These are phyloP conservation scores for Gonapodya sp. DNA, from an alignment of 192 early-diverging fungal genomes.

Conservation along the genomic window DNA sequence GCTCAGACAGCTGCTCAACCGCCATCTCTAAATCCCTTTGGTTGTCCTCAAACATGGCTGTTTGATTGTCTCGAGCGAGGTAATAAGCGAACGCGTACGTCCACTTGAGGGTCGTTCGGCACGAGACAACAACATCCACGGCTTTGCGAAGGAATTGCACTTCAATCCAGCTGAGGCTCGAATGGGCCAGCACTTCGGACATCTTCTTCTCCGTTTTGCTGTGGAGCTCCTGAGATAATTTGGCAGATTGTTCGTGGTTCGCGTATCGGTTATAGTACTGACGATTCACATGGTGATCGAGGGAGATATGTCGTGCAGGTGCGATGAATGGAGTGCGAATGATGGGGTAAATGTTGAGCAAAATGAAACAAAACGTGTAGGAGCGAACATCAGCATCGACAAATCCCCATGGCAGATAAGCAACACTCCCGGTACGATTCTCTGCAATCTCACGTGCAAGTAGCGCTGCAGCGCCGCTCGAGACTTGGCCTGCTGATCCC, in stretches of 20 bases:
- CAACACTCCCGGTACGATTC: not conserved
- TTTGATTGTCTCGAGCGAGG: conserved; percentile 72
- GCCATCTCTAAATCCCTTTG: conserved; percentile 98
- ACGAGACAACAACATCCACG: conserved; percentile 76
- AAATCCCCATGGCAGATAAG: too few species aligned
- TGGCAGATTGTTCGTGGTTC: conserved; percentile 94
- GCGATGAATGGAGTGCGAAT: not conserved
- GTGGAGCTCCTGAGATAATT: conserved; percentile 68
- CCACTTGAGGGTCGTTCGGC: conserved; percentile 93
- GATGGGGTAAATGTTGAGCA: conserved; percentile 12
- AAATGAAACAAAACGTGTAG: not conserved
- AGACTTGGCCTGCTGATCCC: conserved; percentile 80
- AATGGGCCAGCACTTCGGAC: conserved; percentile 87
- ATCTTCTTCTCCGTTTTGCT: conserved; percentile 87
- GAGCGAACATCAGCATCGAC: not conserved
- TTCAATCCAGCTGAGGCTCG: conserved; percentile 93
- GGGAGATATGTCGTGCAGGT: too few species aligned
- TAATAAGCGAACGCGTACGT: conserved; percentile 97
- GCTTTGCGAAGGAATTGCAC: conserved; percentile 93
- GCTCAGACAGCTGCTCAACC: conserved; percentile 82
- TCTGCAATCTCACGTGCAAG: conserved; percentile 62
- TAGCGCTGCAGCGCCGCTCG: conserved; percentile 83
- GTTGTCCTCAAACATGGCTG: conserved; percentile 93
- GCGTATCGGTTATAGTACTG: conserved; percentile 95
- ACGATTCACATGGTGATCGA: not conserved